phyloP scores from a whole-genome alignment of 805 yeast genomes.

The Blastobotrys muscicola region DNA sequence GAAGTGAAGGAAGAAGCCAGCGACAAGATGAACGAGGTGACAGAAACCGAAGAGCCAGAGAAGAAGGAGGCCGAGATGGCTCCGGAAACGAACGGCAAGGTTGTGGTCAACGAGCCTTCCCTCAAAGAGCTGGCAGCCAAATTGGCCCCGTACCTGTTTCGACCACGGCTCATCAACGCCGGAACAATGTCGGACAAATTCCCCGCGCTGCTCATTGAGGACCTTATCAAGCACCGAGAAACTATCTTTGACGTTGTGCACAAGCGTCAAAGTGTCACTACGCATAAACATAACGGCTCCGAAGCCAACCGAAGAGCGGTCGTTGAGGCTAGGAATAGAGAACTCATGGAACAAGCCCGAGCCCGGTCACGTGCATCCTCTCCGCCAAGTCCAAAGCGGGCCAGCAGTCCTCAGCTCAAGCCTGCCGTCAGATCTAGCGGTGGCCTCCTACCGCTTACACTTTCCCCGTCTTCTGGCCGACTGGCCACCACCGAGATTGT shows the following conservation, averaged over 20 bases:
- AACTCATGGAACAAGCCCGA: constrained; percentile 10
- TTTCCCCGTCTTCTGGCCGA: constrained; percentile 13
- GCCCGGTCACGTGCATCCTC: constrained; percentile 5
- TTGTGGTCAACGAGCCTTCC: not conserved
- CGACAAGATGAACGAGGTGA: not conserved
- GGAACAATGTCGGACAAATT: constrained; percentile 22
- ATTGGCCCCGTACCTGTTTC: constrained; percentile 19
- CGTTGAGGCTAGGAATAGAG: constrained; percentile 18
- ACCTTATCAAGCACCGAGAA: constrained; percentile 17
- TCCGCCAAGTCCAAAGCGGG: constrained; percentile 2
- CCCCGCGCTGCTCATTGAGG: constrained; percentile 19
- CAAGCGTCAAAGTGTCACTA: constrained; percentile 7
- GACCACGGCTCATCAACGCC: constrained; percentile 25
- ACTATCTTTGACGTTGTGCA: constrained; percentile 16
- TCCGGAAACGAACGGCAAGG: not conserved
- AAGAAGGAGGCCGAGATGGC: too few species aligned
- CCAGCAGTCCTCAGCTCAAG: not conserved
- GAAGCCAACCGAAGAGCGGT: constrained; percentile 17
- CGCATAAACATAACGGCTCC: constrained; percentile 4
- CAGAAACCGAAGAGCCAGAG: not conserved
- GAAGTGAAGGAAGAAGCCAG: not conserved
- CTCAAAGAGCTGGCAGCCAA: constrained; percentile 10
- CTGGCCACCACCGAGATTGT: not conserved
- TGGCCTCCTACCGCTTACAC: constrained; percentile 17
- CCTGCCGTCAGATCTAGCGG: constrained; percentile 4